Evolutionary conservation across 2,329 filamentous ascomycete genomes (phyloP).

Genomic region (Aspergillus aculeatinus): DNA sequence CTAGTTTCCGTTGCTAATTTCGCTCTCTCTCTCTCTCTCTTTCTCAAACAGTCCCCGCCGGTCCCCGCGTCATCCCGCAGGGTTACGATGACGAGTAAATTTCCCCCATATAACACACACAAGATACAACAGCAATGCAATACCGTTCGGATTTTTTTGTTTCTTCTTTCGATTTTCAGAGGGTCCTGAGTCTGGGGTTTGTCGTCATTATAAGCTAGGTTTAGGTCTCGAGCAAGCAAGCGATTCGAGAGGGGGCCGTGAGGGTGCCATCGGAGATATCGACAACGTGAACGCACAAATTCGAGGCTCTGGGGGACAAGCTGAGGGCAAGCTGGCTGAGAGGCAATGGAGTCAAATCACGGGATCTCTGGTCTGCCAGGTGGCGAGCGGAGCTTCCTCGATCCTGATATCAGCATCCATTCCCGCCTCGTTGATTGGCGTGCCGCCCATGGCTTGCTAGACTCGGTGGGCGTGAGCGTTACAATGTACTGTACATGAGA

Average conservation of each 20-base stretch:
- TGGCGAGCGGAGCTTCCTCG: not conserved
- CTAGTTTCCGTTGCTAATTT: not conserved
- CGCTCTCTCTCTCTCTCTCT: not conserved
- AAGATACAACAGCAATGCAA: not conserved
- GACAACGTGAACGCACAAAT: not conserved
- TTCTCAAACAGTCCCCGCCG: constrained; percentile 42
- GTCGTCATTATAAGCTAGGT: not conserved
- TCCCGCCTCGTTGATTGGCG: not conserved
- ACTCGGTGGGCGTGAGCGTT: not conserved
- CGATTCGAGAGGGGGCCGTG: not conserved
- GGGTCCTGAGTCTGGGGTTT: not conserved
- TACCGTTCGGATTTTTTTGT: not conserved
- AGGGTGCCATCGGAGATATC: not conserved
- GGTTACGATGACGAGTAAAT: constrained; percentile 48
- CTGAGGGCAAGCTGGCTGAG: not conserved
- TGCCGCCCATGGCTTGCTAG: no score
- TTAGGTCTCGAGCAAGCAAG: not conserved
- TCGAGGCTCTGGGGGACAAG: not conserved
- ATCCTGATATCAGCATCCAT: not conserved
- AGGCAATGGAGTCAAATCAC: not conserved
- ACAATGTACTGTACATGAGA: constrained; percentile 21
- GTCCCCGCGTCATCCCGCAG: constrained; percentile 46
- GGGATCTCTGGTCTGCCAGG: not conserved
- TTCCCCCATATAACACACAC: not conserved
- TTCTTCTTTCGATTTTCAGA: not conserved